Percentiles rank a stretch among this genome's conserved stretches.
Conservation (phyloP, 495 filamentous ascomycete genomes). For the Lentithecium fluviatile region DNA sequence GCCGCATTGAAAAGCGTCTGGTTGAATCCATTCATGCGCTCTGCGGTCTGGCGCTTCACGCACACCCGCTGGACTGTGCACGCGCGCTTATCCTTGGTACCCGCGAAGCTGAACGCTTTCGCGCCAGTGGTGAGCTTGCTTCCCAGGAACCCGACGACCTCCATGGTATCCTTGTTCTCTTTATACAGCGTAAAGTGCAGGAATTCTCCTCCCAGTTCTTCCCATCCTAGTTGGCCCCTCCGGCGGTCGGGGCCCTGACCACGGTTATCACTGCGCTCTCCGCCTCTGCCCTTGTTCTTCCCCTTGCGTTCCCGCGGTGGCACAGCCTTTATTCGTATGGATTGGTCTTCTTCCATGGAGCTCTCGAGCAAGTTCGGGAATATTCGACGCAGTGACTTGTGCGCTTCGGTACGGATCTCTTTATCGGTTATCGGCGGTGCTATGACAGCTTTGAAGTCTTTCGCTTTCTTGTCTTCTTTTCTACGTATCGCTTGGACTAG, state of each 20-base stretch:
- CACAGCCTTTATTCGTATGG: conserved; percentile 58
- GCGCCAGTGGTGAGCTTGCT: conserved; percentile 65
- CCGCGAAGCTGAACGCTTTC: conserved; percentile 77
- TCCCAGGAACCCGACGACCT: conserved; percentile 71
- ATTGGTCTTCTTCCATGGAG: conserved; percentile 55
- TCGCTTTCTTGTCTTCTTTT: conserved; percentile 40
- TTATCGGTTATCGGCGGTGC: conserved; percentile 56
- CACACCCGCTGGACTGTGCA: conserved; percentile 84
- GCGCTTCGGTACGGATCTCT: conserved; percentile 60
- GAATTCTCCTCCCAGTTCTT: conserved; percentile 70
- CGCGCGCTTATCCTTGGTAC: conserved; percentile 90
- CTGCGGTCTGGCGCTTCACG: conserved; percentile 61
- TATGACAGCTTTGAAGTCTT: conserved; percentile 43
- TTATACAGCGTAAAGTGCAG: conserved; percentile 95
- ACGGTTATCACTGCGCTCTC: conserved; percentile 31
- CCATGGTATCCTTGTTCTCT: conserved; percentile 98
- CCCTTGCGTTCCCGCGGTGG: conserved; percentile 33
- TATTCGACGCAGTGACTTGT: conserved; percentile 64
- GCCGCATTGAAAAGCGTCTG: conserved; percentile 58
- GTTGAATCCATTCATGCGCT: conserved; percentile 64
- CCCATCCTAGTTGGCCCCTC: conserved; percentile 52
- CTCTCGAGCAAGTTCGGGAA: conserved; percentile 69
- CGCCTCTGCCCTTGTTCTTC: conserved; percentile 8
- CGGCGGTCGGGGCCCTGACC: conserved; percentile 3
- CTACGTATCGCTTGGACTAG: conserved; percentile 36